phyloP scores from a whole-genome alignment of 805 yeast species.

The Candida cerambycidarum region DNA sequence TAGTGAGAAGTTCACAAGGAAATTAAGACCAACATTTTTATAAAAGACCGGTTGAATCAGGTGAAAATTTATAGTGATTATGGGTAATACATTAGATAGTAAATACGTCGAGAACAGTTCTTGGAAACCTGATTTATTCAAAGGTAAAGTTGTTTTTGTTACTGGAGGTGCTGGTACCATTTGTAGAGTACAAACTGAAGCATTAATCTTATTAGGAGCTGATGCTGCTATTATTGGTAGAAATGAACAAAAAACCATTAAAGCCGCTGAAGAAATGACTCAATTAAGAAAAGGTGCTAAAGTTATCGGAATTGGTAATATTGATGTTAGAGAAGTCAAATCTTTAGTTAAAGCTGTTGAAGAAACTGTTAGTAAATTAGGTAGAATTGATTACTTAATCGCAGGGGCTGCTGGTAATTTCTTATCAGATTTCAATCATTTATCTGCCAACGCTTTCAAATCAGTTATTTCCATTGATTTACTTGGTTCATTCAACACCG shows the following conservation, averaged over 20 bases:
- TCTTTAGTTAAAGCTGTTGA: conserved; percentile 64
- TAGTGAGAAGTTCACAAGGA: conserved; percentile 1
- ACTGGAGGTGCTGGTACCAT: conserved; percentile 98
- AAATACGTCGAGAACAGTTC: conserved; percentile 27
- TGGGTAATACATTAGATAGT: conserved; percentile 23
- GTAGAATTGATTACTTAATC: conserved; percentile 81
- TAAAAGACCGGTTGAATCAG: no score
- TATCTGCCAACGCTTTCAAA: conserved; percentile 85
- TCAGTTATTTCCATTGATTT: conserved; percentile 85
- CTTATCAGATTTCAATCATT: conserved; percentile 70
- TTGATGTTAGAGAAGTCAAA: conserved; percentile 75
- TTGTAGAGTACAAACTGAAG: conserved; percentile 86
- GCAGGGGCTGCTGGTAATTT: conserved; percentile 98
- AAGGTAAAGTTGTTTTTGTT: conserved; percentile 82
- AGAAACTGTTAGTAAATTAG: conserved; percentile 63
- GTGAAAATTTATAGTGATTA: no score
- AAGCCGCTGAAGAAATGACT: conserved; percentile 68
- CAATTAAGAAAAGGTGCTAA: conserved; percentile 55
- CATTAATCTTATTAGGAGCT: conserved; percentile 80
- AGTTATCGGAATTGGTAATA: conserved; percentile 68
- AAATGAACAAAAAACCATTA: conserved; percentile 60
- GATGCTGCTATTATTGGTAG: conserved; percentile 86
- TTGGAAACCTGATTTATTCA: conserved; percentile 65
- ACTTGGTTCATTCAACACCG: conserved; percentile 86
- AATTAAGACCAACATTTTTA: neutral